These are phyloP conservation scores for Sordariomycetes sp. DNA, from an alignment of 2,329 filamentous ascomycete genomes.

Conservation along the genomic window DNA sequence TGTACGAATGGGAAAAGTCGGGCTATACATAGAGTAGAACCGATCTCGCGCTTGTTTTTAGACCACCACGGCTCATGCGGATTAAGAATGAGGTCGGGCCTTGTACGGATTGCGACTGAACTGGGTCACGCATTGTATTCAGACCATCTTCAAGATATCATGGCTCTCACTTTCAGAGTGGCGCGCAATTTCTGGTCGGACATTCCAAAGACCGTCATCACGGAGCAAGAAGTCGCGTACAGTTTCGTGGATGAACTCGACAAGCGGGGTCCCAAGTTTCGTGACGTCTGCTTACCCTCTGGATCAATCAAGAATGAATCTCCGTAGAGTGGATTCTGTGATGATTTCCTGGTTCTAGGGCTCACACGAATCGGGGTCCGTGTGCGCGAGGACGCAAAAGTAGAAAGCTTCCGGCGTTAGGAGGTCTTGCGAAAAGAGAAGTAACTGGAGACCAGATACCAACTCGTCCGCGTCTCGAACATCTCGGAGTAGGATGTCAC, in stretches of 20 bases:
- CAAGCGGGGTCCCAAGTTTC: neutral
- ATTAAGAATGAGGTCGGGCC: no score
- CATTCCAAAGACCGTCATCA: slow-evolving; percentile 15
- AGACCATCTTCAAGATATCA: no score
- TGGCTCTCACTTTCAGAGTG: no score
- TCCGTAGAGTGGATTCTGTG: neutral
- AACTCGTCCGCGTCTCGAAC: neutral
- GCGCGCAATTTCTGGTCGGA: neutral
- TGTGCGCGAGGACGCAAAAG: neutral
- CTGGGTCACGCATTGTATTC: no score
- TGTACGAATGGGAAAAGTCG: no score
- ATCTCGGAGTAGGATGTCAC: neutral
- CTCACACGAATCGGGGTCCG: neutral
- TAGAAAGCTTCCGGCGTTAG: neutral
- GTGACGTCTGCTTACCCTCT: neutral
- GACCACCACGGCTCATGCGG: no score
- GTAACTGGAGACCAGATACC: neutral
- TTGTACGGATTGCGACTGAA: no score
- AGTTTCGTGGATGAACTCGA: slow-evolving; percentile 19
- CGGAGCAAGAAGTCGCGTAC: slow-evolving; percentile 31
- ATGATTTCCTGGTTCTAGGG: neutral
- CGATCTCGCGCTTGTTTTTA: no score
- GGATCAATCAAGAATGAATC: neutral
- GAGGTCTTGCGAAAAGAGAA: neutral
- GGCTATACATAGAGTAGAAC: no score